phyloP scores from a whole-genome alignment of 768 basidiomycete species.

The Kwoniella shandongensis region DNA sequence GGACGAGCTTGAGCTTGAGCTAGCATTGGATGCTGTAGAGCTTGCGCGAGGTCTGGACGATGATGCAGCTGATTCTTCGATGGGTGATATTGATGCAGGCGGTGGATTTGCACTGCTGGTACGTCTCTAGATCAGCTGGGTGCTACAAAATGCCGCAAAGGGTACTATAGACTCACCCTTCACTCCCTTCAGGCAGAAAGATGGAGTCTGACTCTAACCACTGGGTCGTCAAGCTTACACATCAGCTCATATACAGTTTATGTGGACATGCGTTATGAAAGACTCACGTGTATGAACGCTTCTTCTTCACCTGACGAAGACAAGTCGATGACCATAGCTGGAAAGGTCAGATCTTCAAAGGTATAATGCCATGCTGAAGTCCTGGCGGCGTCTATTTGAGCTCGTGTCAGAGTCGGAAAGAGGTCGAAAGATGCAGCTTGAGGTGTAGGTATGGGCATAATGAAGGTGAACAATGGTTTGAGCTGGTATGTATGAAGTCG shows the following conservation, averaged over 20 bases:
- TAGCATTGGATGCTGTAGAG: slow-evolving; percentile 5
- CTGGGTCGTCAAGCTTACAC: slow-evolving; percentile 22
- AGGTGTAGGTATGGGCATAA: slow-evolving; percentile 29
- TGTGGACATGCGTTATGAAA: not conserved
- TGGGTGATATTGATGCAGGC: not conserved
- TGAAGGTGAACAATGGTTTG: not conserved
- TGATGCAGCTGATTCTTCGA: not conserved
- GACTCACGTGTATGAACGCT: slow-evolving; percentile 36
- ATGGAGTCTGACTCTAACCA: slow-evolving; percentile 46
- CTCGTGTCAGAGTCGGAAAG: slow-evolving; percentile 20
- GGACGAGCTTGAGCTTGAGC: slow-evolving; percentile 9
- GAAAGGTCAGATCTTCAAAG: slow-evolving; percentile 31
- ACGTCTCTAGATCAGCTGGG: not conserved
- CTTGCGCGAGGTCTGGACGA: not conserved
- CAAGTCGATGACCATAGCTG: slow-evolving; percentile 33
- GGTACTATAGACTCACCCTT: slow-evolving; percentile 19
- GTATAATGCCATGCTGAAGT: slow-evolving; percentile 37
- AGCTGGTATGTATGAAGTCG: not conserved
- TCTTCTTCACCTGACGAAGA: slow-evolving; percentile 33
- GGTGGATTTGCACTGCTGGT: not conserved
- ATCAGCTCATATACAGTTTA: not conserved
- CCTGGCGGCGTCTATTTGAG: slow-evolving; percentile 36
- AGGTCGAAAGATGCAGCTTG: slow-evolving; percentile 3
- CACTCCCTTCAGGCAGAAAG: slow-evolving; percentile 42
- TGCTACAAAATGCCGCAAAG: not conserved